Evolutionary conservation across 805 yeast genomes (phyloP).

Genomic region (Metschnikowia baotianmanensis): DNA sequence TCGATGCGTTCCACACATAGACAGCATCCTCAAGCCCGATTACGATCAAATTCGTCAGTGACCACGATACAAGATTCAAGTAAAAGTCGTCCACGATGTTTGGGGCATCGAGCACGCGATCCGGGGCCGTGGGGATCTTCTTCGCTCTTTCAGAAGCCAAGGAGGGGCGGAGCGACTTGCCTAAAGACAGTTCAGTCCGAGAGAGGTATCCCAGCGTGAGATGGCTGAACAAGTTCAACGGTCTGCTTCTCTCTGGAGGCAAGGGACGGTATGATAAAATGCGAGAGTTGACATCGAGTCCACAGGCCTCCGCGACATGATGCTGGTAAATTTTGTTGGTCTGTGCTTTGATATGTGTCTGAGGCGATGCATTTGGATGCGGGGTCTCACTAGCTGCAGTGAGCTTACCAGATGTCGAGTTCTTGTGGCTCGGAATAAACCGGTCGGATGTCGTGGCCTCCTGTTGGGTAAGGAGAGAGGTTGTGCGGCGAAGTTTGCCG

Average conservation of each 20-base stretch:
- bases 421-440: conserved; percentile 44
- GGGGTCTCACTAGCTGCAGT: conserved; percentile 32
- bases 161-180: conserved; percentile 41
- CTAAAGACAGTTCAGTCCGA: conserved; percentile 13
- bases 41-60: conserved; percentile 74
- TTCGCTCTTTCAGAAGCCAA: conserved; percentile 68
- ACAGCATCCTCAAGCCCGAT: conserved; percentile 83
- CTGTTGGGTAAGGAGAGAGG: conserved; percentile 15
- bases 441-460: conserved; percentile 29
- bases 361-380: conserved; percentile 49
- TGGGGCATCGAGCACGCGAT: conserved; percentile 93
- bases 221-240: conserved; percentile 32
- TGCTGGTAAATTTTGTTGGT: conserved; percentile 61
- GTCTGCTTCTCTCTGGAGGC: conserved; percentile 62
- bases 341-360: conserved; percentile 53
- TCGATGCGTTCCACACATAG: conserved; percentile 88
- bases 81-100: conserved; percentile 92
- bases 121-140: conserved; percentile 83
- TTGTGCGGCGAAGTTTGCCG: conserved; percentile 18
- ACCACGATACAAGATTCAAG: conserved; percentile 85
- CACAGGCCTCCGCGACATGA: conserved; percentile 93
- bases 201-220: conserved; percentile 19
- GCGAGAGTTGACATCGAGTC: conserved; percentile 76
- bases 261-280: conserved; percentile 83
- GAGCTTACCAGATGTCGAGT: conserved; percentile 38